A percentile compares a stretch with the other conserved stretches of the same genome.
Evolutionary conservation across 1,284 basidiomycete species (phyloP).

Genomic region (Trametes sp.): DNA sequence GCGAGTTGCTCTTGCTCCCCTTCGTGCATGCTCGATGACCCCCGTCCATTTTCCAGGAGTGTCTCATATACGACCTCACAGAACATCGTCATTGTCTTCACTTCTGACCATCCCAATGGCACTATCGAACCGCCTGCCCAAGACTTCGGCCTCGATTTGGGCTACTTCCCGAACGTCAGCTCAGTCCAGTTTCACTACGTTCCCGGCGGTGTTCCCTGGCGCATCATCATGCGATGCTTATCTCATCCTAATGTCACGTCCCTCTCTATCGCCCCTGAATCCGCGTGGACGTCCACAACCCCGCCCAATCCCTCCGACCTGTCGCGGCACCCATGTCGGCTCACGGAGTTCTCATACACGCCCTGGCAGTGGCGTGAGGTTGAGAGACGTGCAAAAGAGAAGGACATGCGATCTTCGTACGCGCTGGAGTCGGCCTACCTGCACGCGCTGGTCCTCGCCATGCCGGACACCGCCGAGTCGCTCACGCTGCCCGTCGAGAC

Average conservation of each 20-base stretch:
- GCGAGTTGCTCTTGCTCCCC: too few species aligned
- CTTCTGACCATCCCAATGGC: too few species aligned
- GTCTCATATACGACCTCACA: not conserved
- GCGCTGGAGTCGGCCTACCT: not conserved
- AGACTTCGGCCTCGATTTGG: slow-evolving; percentile 1
- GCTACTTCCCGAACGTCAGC: not conserved
- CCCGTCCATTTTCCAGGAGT: not conserved
- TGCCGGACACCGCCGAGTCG: slow-evolving; percentile 4
- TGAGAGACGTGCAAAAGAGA: not conserved
- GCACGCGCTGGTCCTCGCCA: not conserved
- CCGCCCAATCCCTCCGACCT: not conserved
- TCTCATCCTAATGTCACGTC: not conserved
- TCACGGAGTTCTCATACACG: not conserved
- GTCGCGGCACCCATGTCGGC: not conserved
- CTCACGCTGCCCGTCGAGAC: slow-evolving; percentile 8
- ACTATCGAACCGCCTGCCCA: too few species aligned
- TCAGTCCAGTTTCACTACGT: not conserved
- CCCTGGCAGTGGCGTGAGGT: not conserved
- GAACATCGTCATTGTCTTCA: too few species aligned
- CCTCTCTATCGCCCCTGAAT: not conserved
- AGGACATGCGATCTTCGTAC: not conserved
- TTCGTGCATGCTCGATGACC: too few species aligned
- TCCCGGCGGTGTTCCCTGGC: not conserved
- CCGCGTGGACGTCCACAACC: not conserved
- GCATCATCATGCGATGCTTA: not conserved